Percentiles rank a stretch among this genome's conserved stretches.
phyloP scores from a whole-genome alignment of 176 grass and related monocot genomes.

The Eragrostis curvula region DNA sequence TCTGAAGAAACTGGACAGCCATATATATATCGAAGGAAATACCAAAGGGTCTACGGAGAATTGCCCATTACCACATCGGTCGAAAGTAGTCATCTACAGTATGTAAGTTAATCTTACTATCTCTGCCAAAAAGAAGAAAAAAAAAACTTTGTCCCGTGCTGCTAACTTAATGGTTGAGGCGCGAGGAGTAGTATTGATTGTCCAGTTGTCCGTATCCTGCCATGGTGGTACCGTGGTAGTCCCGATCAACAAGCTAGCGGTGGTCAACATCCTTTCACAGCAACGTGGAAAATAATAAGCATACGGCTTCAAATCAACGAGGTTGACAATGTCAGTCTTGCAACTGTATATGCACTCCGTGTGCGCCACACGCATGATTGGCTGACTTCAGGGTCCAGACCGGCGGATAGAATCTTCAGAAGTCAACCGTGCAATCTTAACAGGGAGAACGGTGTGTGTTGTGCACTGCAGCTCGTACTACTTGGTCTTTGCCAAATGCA shows the following conservation, averaged over 20 bases:
- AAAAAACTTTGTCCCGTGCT: no score
- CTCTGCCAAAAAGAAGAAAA: no score
- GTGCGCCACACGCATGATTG: background rate
- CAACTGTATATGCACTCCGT: background rate
- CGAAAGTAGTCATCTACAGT: no score
- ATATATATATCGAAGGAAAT: no score
- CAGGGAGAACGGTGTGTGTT: background rate
- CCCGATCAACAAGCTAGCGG: background rate
- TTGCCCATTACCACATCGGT: no score
- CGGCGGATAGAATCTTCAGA: background rate
- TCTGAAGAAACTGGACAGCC: no score
- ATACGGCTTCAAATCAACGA: background rate
- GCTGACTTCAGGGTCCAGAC: background rate
- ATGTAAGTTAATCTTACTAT: no score
- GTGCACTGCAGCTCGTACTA: background rate
- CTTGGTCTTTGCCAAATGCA: background rate
- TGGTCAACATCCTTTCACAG: background rate
- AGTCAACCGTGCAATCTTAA: background rate
- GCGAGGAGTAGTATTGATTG: background rate
- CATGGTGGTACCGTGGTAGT: background rate
- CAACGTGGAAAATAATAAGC: slow-evolving; percentile 31
- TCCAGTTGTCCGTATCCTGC: background rate
- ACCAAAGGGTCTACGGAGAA: no score
- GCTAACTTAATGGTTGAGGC: no score
- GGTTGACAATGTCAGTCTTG: background rate